Percentiles rank a stretch among this genome's conserved stretches.
These are phyloP conservation scores for Anisodus tanguticus DNA, from an alignment of 257 asterid genomes.

Conservation along the genomic window DNA sequence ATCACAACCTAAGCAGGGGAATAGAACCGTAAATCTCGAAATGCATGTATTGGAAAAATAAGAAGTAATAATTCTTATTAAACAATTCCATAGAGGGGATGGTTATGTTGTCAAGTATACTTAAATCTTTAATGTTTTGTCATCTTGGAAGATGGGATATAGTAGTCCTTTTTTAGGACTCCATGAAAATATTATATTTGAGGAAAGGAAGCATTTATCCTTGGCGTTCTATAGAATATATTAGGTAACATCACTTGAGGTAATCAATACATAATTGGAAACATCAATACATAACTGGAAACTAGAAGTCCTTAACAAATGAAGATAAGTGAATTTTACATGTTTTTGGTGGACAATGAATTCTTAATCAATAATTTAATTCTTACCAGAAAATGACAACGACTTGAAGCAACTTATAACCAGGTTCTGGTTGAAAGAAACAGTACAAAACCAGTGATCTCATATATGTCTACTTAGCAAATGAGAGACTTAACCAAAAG, in stretches of 20 bases:
- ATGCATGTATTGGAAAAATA: constrained; percentile 16
- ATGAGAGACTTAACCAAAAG: background rate
- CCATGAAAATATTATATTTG: background rate
- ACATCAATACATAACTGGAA: background rate
- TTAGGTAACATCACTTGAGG: background rate
- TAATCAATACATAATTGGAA: background rate
- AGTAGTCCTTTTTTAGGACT: background rate
- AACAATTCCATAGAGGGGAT: background rate
- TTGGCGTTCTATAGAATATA: background rate
- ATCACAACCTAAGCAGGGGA: background rate
- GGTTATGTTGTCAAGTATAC: background rate
- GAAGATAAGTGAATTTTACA: background rate
- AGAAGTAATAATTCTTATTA: constrained; percentile 6
- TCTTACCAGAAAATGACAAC: background rate
- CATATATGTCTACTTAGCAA: background rate
- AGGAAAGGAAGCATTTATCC: background rate
- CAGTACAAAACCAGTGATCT: background rate
- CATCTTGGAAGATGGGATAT: background rate
- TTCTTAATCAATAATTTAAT: background rate
- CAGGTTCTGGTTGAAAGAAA: background rate
- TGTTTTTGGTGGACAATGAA: background rate
- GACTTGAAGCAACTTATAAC: background rate
- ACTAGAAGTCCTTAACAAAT: background rate
- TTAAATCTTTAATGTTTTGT: background rate
- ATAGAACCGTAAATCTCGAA: background rate